phyloP scores from a whole-genome alignment of 169 alveolate genomes.

The Cryptosporidium tyzzeri region DNA sequence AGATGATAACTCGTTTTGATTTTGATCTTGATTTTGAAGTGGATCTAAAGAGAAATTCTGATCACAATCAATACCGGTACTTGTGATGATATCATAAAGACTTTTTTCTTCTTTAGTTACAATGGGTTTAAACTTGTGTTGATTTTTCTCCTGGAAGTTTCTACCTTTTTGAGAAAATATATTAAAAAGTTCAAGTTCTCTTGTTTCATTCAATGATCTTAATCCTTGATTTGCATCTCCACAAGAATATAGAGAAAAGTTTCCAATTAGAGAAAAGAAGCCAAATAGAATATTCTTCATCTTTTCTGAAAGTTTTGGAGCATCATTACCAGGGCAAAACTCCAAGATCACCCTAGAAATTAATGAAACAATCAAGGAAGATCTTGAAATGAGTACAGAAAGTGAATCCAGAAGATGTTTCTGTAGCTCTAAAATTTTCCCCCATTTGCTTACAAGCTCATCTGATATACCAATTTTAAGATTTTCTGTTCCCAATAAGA shows the following conservation, averaged over 20 bases:
- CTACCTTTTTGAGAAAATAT: not conserved
- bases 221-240: not conserved
- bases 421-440: not conserved
- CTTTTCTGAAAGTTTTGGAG: not conserved
- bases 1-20: not conserved
- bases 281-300: constrained; percentile 15
- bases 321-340: constrained; percentile 33
- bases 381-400: constrained; percentile 56
- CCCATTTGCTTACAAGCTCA: not conserved
- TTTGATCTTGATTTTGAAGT: not conserved
- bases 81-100: constrained; percentile 10
- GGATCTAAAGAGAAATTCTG: not conserved
- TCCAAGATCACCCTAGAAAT: constrained; percentile 39
- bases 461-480: not conserved
- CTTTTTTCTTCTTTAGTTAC: not conserved
- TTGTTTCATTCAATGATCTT: not conserved
- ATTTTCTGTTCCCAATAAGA: constrained; percentile 32
- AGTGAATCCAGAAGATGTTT: constrained; percentile 25
- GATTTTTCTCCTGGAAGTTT: not conserved
- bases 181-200: not conserved
- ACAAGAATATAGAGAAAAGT: constrained; percentile 54
- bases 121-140: not conserved
- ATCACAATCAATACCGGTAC: constrained; percentile 36
- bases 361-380: constrained; percentile 31
- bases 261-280: constrained; percentile 50